Evolutionary conservation across 306 rosid species (phyloP).

Genomic region (Sicyos edulis): DNA sequence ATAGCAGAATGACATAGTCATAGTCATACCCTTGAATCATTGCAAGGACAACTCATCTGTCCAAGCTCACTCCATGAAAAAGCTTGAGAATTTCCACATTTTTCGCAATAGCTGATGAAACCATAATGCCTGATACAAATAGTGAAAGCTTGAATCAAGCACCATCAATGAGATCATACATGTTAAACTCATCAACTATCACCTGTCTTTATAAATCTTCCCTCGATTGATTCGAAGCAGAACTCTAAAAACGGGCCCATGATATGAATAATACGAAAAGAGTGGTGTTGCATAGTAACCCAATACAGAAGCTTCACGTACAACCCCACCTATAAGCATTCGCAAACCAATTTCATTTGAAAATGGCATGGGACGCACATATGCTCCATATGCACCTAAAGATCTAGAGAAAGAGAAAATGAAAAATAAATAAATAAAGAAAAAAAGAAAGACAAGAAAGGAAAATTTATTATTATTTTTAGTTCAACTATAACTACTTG

Average conservation of each 20-base stretch:
- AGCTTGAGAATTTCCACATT: slow-evolving; percentile 71
- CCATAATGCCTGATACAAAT: slow-evolving; percentile 51
- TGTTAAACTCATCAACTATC: background rate
- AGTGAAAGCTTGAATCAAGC: background rate
- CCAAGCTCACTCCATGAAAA: slow-evolving; percentile 77
- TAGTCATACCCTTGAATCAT: slow-evolving; percentile 41
- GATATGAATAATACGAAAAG: slow-evolving; percentile 74
- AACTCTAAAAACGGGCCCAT: slow-evolving; percentile 88
- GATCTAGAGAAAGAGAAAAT: slow-evolving; percentile 39
- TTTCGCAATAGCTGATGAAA: slow-evolving; percentile 59
- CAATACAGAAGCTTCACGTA: slow-evolving; percentile 71
- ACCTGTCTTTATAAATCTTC: slow-evolving; percentile 62
- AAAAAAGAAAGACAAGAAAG: background rate
- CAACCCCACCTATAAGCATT: slow-evolving; percentile 96
- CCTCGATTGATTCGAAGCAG: slow-evolving; percentile 70
- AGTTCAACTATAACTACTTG: too few relatives aligned
- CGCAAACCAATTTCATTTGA: slow-evolving; percentile 83
- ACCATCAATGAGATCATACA: slow-evolving; percentile 5
- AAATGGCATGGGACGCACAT: slow-evolving; percentile 76
- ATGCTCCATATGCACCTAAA: slow-evolving; percentile 95
- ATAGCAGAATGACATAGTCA: slow-evolving; percentile 3
- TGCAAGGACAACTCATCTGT: slow-evolving; percentile 65
- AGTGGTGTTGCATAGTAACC: slow-evolving; percentile 72
- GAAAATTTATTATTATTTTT: too few relatives aligned
- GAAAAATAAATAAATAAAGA: background rate